These are phyloP conservation scores for Rubroboletus satanas DNA, from an alignment of 768 basidiomycete species.

Conservation along the genomic window DNA sequence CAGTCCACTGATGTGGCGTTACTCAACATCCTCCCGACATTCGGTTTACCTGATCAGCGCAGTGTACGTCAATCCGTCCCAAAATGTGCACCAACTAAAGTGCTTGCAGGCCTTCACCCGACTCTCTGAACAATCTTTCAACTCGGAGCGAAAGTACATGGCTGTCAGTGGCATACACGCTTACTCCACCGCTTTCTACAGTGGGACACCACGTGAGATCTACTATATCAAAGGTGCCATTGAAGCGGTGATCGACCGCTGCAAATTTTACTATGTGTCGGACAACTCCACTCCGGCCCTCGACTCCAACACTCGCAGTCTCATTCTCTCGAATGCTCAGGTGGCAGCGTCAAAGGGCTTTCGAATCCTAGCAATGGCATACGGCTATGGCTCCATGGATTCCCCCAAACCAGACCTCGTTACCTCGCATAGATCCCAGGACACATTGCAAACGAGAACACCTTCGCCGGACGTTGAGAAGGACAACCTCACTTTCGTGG, in stretches of 20 bases:
- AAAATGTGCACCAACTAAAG: conserved; percentile 3
- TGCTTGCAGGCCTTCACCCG: conserved; percentile 58
- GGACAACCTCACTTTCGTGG: conserved; percentile 76
- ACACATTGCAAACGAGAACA: conserved; percentile 27
- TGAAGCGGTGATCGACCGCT: conserved; percentile 79
- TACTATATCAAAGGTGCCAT: conserved; percentile 93
- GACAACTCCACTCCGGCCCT: conserved; percentile 85
- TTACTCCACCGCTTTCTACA: conserved; percentile 27
- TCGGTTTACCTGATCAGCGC: conserved; percentile 68
- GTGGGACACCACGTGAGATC: conserved; percentile 54
- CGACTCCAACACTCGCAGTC: conserved; percentile 61
- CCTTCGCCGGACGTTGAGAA: conserved; percentile 35
- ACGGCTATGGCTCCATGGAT: conserved; percentile 65
- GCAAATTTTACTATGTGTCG: conserved; percentile 85
- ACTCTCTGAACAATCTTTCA: conserved; percentile 82
- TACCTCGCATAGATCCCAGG: conserved; percentile 17
- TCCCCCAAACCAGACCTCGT: conserved; percentile 21
- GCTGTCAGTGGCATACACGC: conserved; percentile 74
- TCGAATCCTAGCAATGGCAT: conserved; percentile 90
- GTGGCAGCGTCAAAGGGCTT: conserved; percentile 71
- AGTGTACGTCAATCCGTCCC: conserved; percentile 42
- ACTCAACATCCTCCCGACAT: conserved; percentile 68
- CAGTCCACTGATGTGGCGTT: conserved; percentile 94
- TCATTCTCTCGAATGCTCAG: conserved; percentile 70
- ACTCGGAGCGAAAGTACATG: conserved; percentile 93